Conservation (phyloP, 2,329 filamentous ascomycete species). For the Pezicula carpinea region DNA sequence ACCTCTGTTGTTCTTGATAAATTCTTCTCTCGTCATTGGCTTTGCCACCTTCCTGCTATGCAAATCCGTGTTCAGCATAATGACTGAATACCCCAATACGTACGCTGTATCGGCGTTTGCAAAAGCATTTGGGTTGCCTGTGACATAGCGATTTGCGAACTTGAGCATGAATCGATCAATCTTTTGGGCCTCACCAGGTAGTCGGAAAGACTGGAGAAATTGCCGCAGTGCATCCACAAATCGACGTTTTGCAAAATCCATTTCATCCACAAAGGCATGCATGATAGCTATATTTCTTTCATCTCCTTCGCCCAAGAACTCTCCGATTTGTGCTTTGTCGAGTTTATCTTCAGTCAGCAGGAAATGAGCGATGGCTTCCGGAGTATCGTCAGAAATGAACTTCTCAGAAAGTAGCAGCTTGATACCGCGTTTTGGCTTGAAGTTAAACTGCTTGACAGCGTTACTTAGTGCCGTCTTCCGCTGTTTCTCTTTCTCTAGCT, state of each 20-base stretch:
- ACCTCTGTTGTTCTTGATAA: conserved; percentile 97
- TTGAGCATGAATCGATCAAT: conserved; percentile 99
- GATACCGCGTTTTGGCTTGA: conserved; percentile 92
- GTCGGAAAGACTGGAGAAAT: conserved; percentile 89
- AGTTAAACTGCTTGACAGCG: conserved; percentile 90
- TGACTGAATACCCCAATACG: conserved; percentile 92
- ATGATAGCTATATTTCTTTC: conserved; percentile 92
- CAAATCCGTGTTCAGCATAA: conserved; percentile 92
- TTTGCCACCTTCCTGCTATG: conserved; percentile 81
- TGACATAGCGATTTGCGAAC: conserved; percentile 93
- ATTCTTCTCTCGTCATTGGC: conserved; percentile 94
- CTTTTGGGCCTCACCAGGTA: conserved; percentile 96
- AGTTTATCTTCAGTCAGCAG: conserved; percentile 75
- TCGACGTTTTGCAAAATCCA: conserved; percentile 87
- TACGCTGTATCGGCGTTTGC: conserved; percentile 98
- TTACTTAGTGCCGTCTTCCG: conserved; percentile 89
- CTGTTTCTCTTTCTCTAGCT: conserved; percentile 92
- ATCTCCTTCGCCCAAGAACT: conserved; percentile 92
- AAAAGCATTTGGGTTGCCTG: conserved; percentile 93
- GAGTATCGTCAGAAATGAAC: conserved; percentile 76
- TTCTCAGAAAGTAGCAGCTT: conserved; percentile 79
- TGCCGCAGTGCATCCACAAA: conserved; percentile 90
- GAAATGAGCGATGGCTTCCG: conserved; percentile 81
- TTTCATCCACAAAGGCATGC: conserved; percentile 93
- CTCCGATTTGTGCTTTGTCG: conserved; percentile 88